Evolutionary conservation across 495 filamentous ascomycete species (phyloP), one percentile per base, ranked within the genome.

Genomic region (Xylaria longipes): DNA sequence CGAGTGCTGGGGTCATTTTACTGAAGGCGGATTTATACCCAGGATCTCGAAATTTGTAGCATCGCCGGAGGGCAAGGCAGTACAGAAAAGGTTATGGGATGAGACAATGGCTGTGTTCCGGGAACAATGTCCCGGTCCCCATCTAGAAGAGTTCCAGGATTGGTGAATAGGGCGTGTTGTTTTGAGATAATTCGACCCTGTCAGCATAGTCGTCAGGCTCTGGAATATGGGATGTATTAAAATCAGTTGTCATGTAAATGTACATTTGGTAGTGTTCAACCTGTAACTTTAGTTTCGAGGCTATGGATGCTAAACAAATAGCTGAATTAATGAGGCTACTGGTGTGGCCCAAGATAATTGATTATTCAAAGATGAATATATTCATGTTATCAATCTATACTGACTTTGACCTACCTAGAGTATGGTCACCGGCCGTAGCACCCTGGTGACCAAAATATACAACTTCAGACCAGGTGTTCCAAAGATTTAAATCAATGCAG

Each of bases 1-100:
- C 11, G 22, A 31, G 14, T n/a, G n/a, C 66, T 41, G 25, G 54
- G 17, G 52, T 31, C n/a, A 46, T 8, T 48, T 65, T 29, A 4
- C 52, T 72, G 17, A 76, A 8, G 35, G 6, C 0, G 29, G 41
- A 39, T n/a, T 0, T 1, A 25, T 17, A 25, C n/a, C 1, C n/a
- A 81, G 79, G 0, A 72, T 78, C 35, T 39, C 77, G 3, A 69
- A 60, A 2, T 72, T 76, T 46, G 58, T 75, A 25, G 83, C 81
- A 41, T 83, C 81, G 4, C 56, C 70, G 20, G 78, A 85, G 60
- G 84, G 84, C 3, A 71, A 79, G 71, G 65, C 71, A 43, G 68
- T 82, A 1, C 81, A 76, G 56, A 71, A 84, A 41, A 73, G 72
- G 31, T 50, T 85, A 3, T 86, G 83, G 84, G 68, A 84, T 50